These are phyloP conservation scores for Cladosporium sp. DNA, from an alignment of 2,329 filamentous ascomycete species.

Conservation along the genomic window DNA sequence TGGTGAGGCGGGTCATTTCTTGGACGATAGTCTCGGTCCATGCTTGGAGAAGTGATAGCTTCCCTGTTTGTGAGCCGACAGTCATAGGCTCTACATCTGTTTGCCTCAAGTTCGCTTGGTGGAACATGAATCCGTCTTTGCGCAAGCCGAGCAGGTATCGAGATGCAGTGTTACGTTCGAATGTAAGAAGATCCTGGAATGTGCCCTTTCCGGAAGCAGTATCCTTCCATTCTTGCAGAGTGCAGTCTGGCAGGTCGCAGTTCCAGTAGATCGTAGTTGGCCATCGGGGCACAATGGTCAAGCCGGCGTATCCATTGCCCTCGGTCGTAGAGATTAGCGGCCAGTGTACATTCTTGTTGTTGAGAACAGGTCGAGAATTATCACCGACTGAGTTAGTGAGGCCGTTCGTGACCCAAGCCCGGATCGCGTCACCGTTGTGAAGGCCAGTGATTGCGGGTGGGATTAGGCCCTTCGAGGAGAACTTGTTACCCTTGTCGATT, in stretches of 20 bases:
- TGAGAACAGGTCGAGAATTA: slow-evolving; percentile 58
- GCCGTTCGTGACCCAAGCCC: slow-evolving; percentile 59
- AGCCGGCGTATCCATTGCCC: slow-evolving; percentile 56
- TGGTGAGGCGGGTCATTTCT: slow-evolving; percentile 55
- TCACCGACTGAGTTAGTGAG: slow-evolving; percentile 61
- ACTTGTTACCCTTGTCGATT: slow-evolving; percentile 47
- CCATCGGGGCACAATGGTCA: slow-evolving; percentile 60
- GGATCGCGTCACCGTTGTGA: slow-evolving; percentile 62
- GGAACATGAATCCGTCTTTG: slow-evolving; percentile 62
- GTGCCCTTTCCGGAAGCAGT: slow-evolving; percentile 56
- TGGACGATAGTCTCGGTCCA: slow-evolving; percentile 57
- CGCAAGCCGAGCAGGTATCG: slow-evolving; percentile 58
- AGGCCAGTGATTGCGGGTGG: slow-evolving; percentile 59
- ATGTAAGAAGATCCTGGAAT: slow-evolving; percentile 53
- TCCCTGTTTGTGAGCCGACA: slow-evolving; percentile 49
- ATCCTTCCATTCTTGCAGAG: slow-evolving; percentile 60
- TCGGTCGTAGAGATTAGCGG: slow-evolving; percentile 54
- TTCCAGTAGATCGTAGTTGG: slow-evolving; percentile 66
- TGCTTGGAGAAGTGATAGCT: slow-evolving; percentile 57
- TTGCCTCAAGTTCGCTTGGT: slow-evolving; percentile 61
- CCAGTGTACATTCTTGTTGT: slow-evolving; percentile 58
- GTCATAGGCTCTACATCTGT: slow-evolving; percentile 49
- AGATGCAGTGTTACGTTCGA: slow-evolving; percentile 55
- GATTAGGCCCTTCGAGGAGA: slow-evolving; percentile 57
- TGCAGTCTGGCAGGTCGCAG: slow-evolving; percentile 59